These are phyloP conservation scores for Jackrogersella multiformis DNA, from an alignment of 495 filamentous ascomycete genomes.

Conservation along the genomic window DNA sequence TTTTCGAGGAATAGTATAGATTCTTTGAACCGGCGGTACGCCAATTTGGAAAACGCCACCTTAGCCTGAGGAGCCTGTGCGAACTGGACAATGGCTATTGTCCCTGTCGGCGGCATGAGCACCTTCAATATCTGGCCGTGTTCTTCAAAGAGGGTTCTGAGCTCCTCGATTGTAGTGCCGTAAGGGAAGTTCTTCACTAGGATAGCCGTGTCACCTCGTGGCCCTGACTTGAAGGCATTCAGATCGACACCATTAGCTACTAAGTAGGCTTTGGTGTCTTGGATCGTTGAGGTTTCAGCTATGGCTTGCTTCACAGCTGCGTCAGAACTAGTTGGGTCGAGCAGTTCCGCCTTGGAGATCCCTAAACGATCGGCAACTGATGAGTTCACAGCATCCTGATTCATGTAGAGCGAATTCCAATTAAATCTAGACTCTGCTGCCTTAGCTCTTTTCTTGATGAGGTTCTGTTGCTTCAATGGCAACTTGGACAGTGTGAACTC, in stretches of 20 bases:
- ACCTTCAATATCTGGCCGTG: constrained; percentile 78
- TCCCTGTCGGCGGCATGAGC: constrained; percentile 90
- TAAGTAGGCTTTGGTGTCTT: constrained; percentile 95
- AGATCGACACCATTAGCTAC: constrained; percentile 86
- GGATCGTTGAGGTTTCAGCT: constrained; percentile 94
- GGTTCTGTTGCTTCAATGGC: constrained; percentile 91
- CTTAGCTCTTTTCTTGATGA: constrained; percentile 82
- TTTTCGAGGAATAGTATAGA: constrained; percentile 94
- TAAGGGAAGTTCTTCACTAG: constrained; percentile 95
- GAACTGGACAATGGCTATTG: constrained; percentile 93
- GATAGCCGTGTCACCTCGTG: constrained; percentile 86
- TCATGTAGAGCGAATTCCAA: constrained; percentile 99
- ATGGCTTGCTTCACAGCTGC: constrained; percentile 96
- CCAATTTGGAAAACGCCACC: constrained; percentile 80
- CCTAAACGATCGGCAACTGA: constrained; percentile 87
- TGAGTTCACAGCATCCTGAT: constrained; percentile 93
- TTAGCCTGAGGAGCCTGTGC: constrained; percentile 77
- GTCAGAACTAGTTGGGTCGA: constrained; percentile 93
- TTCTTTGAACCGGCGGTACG: constrained; percentile 89
- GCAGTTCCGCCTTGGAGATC: constrained; percentile 84
- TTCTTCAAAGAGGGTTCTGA: constrained; percentile 72
- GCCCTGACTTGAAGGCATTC: constrained; percentile 82
- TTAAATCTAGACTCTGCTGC: constrained; percentile 82
- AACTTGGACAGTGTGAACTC: constrained; percentile 87
- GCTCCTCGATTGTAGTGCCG: constrained; percentile 74